Base-by-base conservation (phyloP, 2,329 filamentous ascomycete species). In the Fusarium poae region DNA sequence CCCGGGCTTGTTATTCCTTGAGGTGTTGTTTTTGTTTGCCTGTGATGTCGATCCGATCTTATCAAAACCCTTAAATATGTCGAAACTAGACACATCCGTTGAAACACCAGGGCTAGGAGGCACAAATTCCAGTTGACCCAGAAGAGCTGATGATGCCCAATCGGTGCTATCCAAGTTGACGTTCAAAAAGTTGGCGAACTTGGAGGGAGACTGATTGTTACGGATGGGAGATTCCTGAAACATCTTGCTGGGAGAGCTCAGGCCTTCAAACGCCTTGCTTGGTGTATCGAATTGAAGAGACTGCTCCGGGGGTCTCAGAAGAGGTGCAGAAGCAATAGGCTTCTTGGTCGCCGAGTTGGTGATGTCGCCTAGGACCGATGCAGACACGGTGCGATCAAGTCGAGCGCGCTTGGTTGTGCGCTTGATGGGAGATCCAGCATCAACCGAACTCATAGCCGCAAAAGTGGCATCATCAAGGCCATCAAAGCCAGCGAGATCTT, bases 51-150 rank as follows among this genome's bases (percentile, higher is more conserved):
- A 81, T 46, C 91, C 91, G 75, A 94, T 93, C 80, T 90, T 91
- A 76, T 91, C 88, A 73, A 93, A 94, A 12, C 91, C 91, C 74
- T 92, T 89, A 45, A 92, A 85, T 68, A 94, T 90, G 72, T 94
- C 91, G 51, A 93, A 84, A 2, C 86, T 88, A 16, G 85, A 79
- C 62, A 82, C 83, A 43, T 90, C 88, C 5, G 34, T 51, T 60
- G 87, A 83, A 5, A 82, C 81, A 35, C 88, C 85, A 16, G 87
- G 85, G 10, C 87, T 84, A 44, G 82, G 72, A 3, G 76, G 72
- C 39, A 77, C 75, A 70, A 82, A 83, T 7, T 86, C 83, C 16
- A 77, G 74, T 9, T 75, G 48, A 50, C 80, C 79, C 29, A 80
- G 74, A 35, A 75, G 71, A 35, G 57, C 18, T 25, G 54, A 39